Conservation (phyloP, 352 stramenopile species). For the Albugo laibachii region DNA sequence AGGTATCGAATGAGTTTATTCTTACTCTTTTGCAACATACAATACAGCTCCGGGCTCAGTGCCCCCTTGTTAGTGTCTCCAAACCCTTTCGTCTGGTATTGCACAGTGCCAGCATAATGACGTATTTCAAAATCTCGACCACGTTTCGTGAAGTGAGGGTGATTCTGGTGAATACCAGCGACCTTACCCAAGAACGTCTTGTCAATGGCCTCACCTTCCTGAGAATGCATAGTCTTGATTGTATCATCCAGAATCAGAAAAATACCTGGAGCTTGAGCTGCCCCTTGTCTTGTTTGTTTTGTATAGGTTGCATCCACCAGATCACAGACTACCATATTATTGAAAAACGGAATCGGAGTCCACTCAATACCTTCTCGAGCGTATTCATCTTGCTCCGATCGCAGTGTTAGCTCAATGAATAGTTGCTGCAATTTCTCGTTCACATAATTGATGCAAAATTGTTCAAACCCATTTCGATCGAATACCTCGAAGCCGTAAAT, state of each 20-base stretch:
- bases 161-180: slow-evolving; percentile 27
- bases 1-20: slow-evolving; percentile 79
- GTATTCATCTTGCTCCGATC: slow-evolving; percentile 89
- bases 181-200: slow-evolving; percentile 70
- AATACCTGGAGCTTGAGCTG: slow-evolving; percentile 23
- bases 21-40: slow-evolving; percentile 58
- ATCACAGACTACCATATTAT: slow-evolving; percentile 84
- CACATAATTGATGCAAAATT: slow-evolving; percentile 92
- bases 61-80: slow-evolving; percentile 69
- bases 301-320: slow-evolving; percentile 35
- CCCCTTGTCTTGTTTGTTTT: slow-evolving; percentile 16
- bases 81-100: slow-evolving; percentile 70
- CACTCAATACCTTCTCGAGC: slow-evolving; percentile 85
- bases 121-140: slow-evolving; percentile 71
- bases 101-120: slow-evolving; percentile 73
- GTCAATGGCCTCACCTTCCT: slow-evolving; percentile 57
- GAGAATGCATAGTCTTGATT: slow-evolving; percentile 74
- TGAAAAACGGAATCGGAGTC: slow-evolving; percentile 82
- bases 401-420: slow-evolving; percentile 83
- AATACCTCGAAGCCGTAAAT: slow-evolving; percentile 97
- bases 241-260: slow-evolving; percentile 76
- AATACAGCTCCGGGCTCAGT: slow-evolving; percentile 59
- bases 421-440: slow-evolving; percentile 89
- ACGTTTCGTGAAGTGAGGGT: slow-evolving; percentile 69
- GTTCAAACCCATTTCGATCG: slow-evolving; percentile 86